Evolutionary conservation across 768 basidiomycete species (phyloP).

Genomic region (Amanita subjunquillea): DNA sequence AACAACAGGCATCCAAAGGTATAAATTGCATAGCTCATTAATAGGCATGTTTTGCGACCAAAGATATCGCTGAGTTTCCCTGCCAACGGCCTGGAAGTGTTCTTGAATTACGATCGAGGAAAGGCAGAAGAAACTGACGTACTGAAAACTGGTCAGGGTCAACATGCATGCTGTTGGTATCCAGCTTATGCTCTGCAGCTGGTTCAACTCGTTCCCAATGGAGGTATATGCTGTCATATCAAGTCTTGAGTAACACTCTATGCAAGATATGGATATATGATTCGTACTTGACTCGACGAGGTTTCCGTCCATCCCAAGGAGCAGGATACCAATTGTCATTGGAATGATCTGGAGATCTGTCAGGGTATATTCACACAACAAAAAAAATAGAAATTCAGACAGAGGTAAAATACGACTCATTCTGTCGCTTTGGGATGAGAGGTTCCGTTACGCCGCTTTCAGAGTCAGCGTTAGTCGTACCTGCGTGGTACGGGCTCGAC

Average conservation of each 20-base stretch:
- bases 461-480: not conserved
- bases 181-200: conserved; percentile 59
- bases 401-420: not conserved
- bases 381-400: not conserved
- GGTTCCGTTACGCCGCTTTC: not conserved
- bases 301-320: conserved; percentile 39
- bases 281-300: conserved; percentile 35
- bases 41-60: conserved; percentile 45
- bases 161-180: conserved; percentile 56
- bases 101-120: not conserved
- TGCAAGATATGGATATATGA: not conserved
- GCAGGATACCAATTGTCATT: conserved; percentile 37
- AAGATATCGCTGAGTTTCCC: conserved; percentile 62
- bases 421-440: not conserved
- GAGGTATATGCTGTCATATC: conserved; percentile 33
- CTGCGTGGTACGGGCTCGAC: not conserved
- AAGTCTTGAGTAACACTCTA: not conserved
- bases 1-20: conserved; percentile 43
- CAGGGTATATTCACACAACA: not conserved
- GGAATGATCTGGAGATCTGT: conserved; percentile 26
- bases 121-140: not conserved
- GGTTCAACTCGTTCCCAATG: conserved; percentile 48
- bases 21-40: conserved; percentile 45
- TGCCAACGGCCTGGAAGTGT: conserved; percentile 40
- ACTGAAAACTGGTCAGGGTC: conserved; percentile 55